Base-by-base conservation (phyloP, 192 early-diverging fungal species). In the Linnemannia hyalina region DNA sequence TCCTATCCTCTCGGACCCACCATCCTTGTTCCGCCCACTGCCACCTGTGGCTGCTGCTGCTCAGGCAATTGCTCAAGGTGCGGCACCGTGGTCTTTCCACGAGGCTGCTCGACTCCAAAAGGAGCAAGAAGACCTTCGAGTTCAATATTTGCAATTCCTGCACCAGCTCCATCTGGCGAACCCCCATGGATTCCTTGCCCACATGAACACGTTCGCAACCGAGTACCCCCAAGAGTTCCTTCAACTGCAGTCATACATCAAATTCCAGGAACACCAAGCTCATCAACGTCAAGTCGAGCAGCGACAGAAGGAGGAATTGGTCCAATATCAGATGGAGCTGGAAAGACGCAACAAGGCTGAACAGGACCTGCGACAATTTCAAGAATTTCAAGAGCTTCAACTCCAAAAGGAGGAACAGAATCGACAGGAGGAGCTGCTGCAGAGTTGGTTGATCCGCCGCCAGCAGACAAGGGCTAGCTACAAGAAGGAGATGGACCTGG, bases 11-110 rank as follows among this genome's bases (percentile, higher is more conserved):
- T 85, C 78, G 5, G 83, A 85, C 70, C 83, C 83, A 2, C 83
- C 83, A 7, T 85, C 83, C 4, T 74, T 85, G 26, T 85, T 85
- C 69, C 65, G 83, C 10, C 83, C 83, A 3, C 47, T 85, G 41
- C 78, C 83, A 18, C 77, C 82, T n/a, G 82, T 84, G 9, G 83
- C 83, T 18, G 78, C 83, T 0, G 83, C 83, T 18, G 83, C 83
- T n/a, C 77, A 78, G 22, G 83, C 83, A 8, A 80, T 80, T 46
- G 83, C 83, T 40, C 83, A 80, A 15, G 83, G 78, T 3, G 77
- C 82, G 1, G 78, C 83, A 26, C 83, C 83, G 0, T 85, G 83
- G 83, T 77, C 74, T 3, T 85, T 85, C 49, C 83, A 85, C 36
- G 78, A 80, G 26, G 83, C 78, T 1, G 78, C 78, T 10, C 78